Evolutionary conservation across 1,284 basidiomycete genomes (phyloP).

Genomic region (Malassezia obtusa): DNA sequence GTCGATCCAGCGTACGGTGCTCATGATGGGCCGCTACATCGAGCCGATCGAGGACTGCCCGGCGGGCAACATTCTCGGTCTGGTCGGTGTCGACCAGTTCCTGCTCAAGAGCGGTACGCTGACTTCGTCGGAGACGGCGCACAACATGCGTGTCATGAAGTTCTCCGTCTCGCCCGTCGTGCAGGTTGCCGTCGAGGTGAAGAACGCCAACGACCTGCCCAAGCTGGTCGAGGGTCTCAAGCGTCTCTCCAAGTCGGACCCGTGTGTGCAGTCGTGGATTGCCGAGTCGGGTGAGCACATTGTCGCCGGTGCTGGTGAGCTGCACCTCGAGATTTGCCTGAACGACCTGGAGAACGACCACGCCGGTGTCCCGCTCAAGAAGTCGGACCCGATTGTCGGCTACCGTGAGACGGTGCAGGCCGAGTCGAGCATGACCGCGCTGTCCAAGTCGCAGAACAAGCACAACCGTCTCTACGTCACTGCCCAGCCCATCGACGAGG

Average conservation of each 20-base stretch:
- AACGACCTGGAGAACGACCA: slow-evolving; percentile 99
- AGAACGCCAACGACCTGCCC: slow-evolving; percentile 97
- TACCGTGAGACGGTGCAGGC: slow-evolving; percentile 97
- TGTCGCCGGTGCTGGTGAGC: slow-evolving; percentile 96
- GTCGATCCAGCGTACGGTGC: slow-evolving; percentile 93
- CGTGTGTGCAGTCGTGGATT: slow-evolving; percentile 96
- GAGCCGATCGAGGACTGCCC: slow-evolving; percentile 99
- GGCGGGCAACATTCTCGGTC: slow-evolving; percentile 95
- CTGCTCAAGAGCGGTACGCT: slow-evolving; percentile 94
- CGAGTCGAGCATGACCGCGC: slow-evolving; percentile 87
- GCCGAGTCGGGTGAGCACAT: slow-evolving; percentile 91
- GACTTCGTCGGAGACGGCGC: slow-evolving; percentile 92
- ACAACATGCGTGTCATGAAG: slow-evolving; percentile 99
- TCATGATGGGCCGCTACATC: slow-evolving; percentile 99
- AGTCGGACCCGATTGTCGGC: slow-evolving; percentile 94
- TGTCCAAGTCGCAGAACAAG: slow-evolving; percentile 99
- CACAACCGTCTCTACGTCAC: slow-evolving; percentile 97
- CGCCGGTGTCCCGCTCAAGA: slow-evolving; percentile 97
- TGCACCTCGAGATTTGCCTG: slow-evolving; percentile 98
- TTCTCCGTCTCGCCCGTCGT: slow-evolving; percentile 88
- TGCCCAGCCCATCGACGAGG: slow-evolving; percentile 85
- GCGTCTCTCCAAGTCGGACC: slow-evolving; percentile 99
- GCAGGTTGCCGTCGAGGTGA: slow-evolving; percentile 97
- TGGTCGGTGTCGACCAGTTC: slow-evolving; percentile 99
- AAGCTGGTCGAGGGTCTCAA: slow-evolving; percentile 99